Base-by-base conservation (phyloP, 495 filamentous ascomycete genomes). In the Penicillium taxi region DNA sequence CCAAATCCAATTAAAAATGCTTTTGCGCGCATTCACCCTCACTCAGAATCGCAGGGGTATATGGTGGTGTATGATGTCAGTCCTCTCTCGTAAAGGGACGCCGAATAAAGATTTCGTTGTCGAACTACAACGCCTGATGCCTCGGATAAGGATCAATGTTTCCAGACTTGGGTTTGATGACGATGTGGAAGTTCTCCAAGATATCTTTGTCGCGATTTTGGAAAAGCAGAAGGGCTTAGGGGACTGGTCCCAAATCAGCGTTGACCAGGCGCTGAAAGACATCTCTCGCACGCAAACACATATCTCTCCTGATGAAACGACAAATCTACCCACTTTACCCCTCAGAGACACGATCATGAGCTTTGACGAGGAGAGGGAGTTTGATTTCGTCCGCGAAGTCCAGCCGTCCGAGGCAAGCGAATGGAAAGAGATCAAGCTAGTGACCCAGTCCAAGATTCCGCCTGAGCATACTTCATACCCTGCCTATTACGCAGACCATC, bases 1-100 rank as follows among this genome's bases (percentile, higher is more conserved):
- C 26, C 59, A 56, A 17, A 55, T 60, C 2, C 61, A 58, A 33
- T 53, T 70, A 44, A 70, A 67, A 40, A 58, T 66, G 47, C 48
- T 67, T 24, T 11, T 66, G n/a, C 64, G 66, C 17, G 61, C 53
- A 2, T 68, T 57, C 35, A 48, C 58, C 6, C 29, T 21, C 3
- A 29, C 42, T 11, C 42, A 51, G 14, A 52, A 65, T 19, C 25
- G 61, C n/a, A 39, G 53, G 11, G 66, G 66, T 2, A 42, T 67
- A 3, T 63, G 66, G 37, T 70, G 66, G 66, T 67, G 64, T 35
- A 42, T 68, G 17, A 26, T 68, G 39, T 61, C 64, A 1, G 55
- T 47, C 1, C 48, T 70, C 9, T 40, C 59, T 18, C 61, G 61
- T 18, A 37, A 45, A 6, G 58, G 54, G 32, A 45, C 54, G 2